Conservation (phyloP, 306 rosid species). For the Quercus agrifolia region DNA sequence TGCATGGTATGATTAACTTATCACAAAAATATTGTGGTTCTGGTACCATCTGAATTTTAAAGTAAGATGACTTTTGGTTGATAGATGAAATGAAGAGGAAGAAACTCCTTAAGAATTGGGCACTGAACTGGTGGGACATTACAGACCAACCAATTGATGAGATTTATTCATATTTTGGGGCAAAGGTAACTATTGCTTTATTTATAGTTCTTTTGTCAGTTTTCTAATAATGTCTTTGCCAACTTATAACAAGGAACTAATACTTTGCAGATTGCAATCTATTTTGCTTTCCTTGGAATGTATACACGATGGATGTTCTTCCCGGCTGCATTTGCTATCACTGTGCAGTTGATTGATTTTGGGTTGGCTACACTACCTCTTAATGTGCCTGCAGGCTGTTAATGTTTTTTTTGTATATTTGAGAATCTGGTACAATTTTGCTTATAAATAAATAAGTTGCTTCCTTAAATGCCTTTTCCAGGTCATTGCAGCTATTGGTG, state of each 20-base stretch:
- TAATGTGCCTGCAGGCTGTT: slow-evolving; percentile 4
- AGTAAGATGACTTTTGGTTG: slow-evolving; percentile 33
- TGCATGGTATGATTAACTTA: slow-evolving; percentile 69
- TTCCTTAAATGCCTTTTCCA: slow-evolving; percentile 29
- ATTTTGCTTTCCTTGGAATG: slow-evolving; percentile 98
- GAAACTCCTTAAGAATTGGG: slow-evolving; percentile 81
- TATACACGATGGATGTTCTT: slow-evolving; percentile 86
- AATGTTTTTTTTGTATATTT: background rate
- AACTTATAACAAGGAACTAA: slow-evolving; percentile 23
- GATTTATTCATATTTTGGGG: slow-evolving; percentile 77
- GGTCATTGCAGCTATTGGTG: slow-evolving; percentile 68
- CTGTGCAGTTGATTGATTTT: slow-evolving; percentile 67
- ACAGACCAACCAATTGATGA: slow-evolving; percentile 86
- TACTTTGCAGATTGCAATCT: slow-evolving; percentile 73
- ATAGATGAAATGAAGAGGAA: slow-evolving; percentile 82
- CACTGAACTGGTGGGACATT: slow-evolving; percentile 80
- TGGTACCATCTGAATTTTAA: slow-evolving; percentile 12
- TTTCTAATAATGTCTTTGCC: slow-evolving; percentile 5
- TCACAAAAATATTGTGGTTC: slow-evolving; percentile 19
- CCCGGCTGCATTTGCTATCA: slow-evolving; percentile 76
- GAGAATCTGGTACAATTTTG: slow-evolving; percentile 19
- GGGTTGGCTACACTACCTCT: slow-evolving; percentile 50
- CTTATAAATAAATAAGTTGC: background rate
- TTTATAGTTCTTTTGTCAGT: slow-evolving; percentile 2
- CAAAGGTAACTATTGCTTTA: slow-evolving; percentile 56